Evolutionary conservation across 805 yeast species (phyloP), one percentile per base, ranked within the genome.

Genomic region (Millerago galiae): DNA sequence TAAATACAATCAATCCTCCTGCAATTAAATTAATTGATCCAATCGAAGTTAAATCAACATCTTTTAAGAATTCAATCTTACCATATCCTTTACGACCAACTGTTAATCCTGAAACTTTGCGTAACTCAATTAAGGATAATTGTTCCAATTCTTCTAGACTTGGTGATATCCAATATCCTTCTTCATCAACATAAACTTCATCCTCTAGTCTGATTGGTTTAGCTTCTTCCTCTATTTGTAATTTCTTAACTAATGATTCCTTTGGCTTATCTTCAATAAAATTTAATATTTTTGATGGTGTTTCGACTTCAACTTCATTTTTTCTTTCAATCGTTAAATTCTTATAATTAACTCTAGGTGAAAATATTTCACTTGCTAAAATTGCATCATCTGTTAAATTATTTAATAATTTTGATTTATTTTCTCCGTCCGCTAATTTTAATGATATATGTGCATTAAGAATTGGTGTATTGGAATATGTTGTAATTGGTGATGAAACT

Each of bases 131-230:
- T 31, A 85, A 67, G 0, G 87, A 61, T 72, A 76, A 70, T 14
- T 69, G 62, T 42, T 74, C 71, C 40, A 93, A 66, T 38, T 79
- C 79, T 5, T 79, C 74, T 31, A 82, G 56, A 3, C 88, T 69
- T 14, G 99, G 99, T 6, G 85, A 76, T 41, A 81, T 82, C 86
- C 93, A 93, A 64, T 90, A 93, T 6, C 90, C 96, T 38, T 83
- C 76, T 12, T 79, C 80, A 40, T 82, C 57, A 25, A 50, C 45
- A 25, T 40, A 32, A n/a, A 40, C 43, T 13, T 35, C 42, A 35
- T 45, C 45, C 14, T 47, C 51, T 17, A 37, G 30, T 14, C 44
- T 35, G n/a, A 27, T 25, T 35, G 43, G 18, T 33, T 28, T 16
- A 32, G 35, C 25, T 4, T 37, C 39, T n/a, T 41, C 39, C 11